These are phyloP conservation scores for Priceomyces castillae DNA, from an alignment of 805 yeast genomes.

Conservation along the genomic window DNA sequence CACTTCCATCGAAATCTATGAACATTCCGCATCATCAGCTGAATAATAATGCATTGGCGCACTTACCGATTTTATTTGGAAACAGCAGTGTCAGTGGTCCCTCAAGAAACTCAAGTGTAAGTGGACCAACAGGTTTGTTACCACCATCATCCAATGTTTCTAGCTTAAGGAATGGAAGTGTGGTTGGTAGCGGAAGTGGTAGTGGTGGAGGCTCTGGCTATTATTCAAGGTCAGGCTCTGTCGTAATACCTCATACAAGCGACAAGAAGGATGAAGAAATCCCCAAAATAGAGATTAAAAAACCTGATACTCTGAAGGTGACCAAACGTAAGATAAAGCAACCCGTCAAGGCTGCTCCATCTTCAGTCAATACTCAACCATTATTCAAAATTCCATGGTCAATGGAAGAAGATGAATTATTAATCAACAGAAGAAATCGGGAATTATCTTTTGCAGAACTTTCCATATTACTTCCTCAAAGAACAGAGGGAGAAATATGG, in stretches of 20 bases:
- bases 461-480: slow-evolving; percentile 65
- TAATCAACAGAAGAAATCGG: slow-evolving; percentile 50
- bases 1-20: slow-evolving; percentile 45
- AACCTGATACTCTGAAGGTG: slow-evolving; percentile 6
- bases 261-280: slow-evolving; percentile 26
- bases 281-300: slow-evolving; percentile 18
- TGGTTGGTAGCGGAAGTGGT: slow-evolving; percentile 29
- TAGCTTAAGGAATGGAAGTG: slow-evolving; percentile 41
- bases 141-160: slow-evolving; percentile 37
- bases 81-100: slow-evolving; percentile 41
- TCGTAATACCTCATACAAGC: slow-evolving; percentile 33
- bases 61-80: slow-evolving; percentile 43
- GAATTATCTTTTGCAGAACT: slow-evolving; percentile 71
- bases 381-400: slow-evolving; percentile 44
- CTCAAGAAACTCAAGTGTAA: slow-evolving; percentile 34
- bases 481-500: slow-evolving; percentile 74
- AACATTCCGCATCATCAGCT: slow-evolving; percentile 47
- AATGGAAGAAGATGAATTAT: slow-evolving; percentile 70
- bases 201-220: slow-evolving; percentile 28
- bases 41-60: slow-evolving; percentile 38
- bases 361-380: slow-evolving; percentile 11
- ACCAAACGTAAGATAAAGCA: slow-evolving; percentile 7
- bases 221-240: slow-evolving; percentile 37
- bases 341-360: slow-evolving; percentile 1
- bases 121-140: slow-evolving; percentile 33